phyloP scores from a whole-genome alignment of 352 stramenopile genomes.

The Phytophthora agathidicida region DNA sequence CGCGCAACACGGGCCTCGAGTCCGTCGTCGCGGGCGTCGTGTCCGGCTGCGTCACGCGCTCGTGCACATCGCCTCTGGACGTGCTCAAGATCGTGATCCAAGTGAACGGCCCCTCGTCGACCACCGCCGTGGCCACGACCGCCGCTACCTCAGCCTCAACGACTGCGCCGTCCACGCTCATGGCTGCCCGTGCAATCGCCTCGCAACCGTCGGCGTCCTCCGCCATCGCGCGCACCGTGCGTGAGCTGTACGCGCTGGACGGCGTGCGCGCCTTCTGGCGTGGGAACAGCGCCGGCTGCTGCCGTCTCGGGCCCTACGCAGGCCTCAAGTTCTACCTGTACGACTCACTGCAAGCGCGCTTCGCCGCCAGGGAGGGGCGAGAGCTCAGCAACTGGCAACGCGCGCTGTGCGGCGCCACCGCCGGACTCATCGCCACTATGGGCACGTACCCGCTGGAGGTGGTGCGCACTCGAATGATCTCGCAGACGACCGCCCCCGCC shows the following conservation, averaged over 20 bases:
- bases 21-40: constrained; percentile 77
- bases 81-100: constrained; percentile 89
- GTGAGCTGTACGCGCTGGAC: constrained; percentile 67
- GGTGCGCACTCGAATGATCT: constrained; percentile 83
- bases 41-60: constrained; percentile 81
- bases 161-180: constrained; percentile 23
- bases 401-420: constrained; percentile 59
- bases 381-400: constrained; percentile 59
- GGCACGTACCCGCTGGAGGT: constrained; percentile 84
- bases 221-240: constrained; percentile 49
- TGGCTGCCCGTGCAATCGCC: constrained; percentile 31
- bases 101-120: constrained; percentile 53
- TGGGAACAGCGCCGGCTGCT: constrained; percentile 79
- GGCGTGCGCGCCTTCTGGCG: constrained; percentile 81
- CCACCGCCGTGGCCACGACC: constrained; percentile 3
- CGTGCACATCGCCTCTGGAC: constrained; percentile 80
- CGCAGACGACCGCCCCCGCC: constrained; percentile 45
- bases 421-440: constrained; percentile 75
- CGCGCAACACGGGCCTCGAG: constrained; percentile 48
- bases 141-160: neutral
- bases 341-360: constrained; percentile 64
- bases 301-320: constrained; percentile 75
- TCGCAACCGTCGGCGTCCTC: constrained; percentile 42
- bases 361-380: constrained; percentile 25
- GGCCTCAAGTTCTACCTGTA: constrained; percentile 86